These are phyloP conservation scores for Sedum album DNA, from an alignment of 164 flowering plant species.

Conservation along the genomic window DNA sequence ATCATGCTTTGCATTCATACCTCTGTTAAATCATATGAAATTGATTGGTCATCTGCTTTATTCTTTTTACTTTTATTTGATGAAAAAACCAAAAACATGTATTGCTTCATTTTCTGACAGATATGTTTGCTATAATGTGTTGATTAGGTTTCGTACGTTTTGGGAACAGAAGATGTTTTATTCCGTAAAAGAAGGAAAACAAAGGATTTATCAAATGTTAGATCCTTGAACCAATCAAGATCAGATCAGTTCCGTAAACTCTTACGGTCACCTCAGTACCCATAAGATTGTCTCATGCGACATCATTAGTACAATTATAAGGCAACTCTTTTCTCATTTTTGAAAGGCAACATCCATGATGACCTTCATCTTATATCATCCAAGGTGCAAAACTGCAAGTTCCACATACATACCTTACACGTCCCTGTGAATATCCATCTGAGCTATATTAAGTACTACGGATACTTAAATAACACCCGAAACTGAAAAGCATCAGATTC, in stretches of 20 bases:
- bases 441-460: not conserved
- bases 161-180: constrained; percentile 60
- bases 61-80: not conserved
- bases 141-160: constrained; percentile 49
- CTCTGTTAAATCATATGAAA: not conserved
- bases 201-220: constrained; percentile 7
- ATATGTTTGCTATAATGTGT: constrained; percentile 1
- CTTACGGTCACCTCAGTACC: constrained; percentile 16
- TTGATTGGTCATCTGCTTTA: not conserved
- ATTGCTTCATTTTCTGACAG: not conserved
- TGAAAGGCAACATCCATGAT: not conserved
- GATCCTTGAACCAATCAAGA: constrained; percentile 22
- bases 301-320: not conserved
- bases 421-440: not conserved
- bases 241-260: constrained; percentile 30
- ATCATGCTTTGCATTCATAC: not conserved
- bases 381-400: not conserved
- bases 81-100: not conserved
- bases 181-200: constrained; percentile 26
- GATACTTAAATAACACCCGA: not conserved
- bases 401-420: not conserved
- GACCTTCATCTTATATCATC: not conserved
- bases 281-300: not conserved
- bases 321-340: not conserved
- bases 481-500: not conserved